Conservation (phyloP, 1,139 yeast species). For the Pneumocystis canis region DNA sequence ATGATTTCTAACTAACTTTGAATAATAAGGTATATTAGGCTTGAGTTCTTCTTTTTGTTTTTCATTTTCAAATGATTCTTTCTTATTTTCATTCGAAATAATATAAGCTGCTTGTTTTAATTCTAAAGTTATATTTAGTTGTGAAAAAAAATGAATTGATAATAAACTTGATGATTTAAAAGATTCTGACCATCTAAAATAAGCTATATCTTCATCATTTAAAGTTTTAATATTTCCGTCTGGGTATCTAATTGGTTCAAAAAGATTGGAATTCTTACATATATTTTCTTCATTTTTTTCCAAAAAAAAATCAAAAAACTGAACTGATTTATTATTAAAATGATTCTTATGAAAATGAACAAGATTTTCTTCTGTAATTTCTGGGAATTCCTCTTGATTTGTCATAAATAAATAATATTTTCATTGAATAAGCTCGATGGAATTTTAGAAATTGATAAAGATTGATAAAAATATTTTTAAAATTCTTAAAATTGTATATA, state of each 20-base stretch:
- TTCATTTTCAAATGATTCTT: neutral
- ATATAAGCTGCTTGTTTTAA: neutral
- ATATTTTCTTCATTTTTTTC: neutral
- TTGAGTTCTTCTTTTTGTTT: neutral
- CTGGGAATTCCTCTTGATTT: neutral
- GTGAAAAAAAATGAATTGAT: neutral
- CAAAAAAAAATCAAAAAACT: neutral
- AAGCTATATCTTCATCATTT: slow-evolving; percentile 20
- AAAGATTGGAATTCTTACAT: neutral
- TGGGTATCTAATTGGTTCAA: slow-evolving; percentile 11
- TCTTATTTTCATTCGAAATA: neutral
- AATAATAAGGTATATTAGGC: neutral
- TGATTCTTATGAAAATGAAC: neutral
- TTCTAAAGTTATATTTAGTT: neutral
- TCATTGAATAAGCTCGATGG: neutral
- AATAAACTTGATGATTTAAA: neutral
- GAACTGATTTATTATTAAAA: neutral
- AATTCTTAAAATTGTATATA: neutral
- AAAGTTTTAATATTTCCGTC: slow-evolving; percentile 20
- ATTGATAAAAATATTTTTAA: neutral
- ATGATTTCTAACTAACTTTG: neutral
- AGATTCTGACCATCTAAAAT: slow-evolving; percentile 18
- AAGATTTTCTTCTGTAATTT: neutral
- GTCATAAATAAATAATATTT: neutral
- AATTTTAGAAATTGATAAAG: neutral